Conservation (phyloP, 75 land plant genomes). For the Pinus taeda region DNA sequence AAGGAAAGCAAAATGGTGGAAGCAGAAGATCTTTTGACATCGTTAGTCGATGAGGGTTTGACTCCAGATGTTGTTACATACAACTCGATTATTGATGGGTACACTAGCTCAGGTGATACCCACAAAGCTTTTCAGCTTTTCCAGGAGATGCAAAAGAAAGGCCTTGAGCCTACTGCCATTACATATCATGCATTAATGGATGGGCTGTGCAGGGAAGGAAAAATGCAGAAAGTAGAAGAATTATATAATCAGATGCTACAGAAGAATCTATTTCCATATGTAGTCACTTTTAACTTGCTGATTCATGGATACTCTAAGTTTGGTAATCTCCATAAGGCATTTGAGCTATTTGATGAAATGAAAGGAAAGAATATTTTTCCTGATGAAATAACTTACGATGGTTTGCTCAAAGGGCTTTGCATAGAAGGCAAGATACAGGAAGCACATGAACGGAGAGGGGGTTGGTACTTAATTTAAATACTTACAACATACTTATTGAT, state of each 20-base stretch:
- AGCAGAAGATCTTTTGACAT: slow-evolving; percentile 43
- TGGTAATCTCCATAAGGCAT: slow-evolving; percentile 49
- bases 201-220: slow-evolving; percentile 29
- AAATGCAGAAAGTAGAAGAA: slow-evolving; percentile 25
- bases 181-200: slow-evolving; percentile 47
- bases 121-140: slow-evolving; percentile 33
- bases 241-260: slow-evolving; percentile 32
- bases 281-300: slow-evolving; percentile 40
- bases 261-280: slow-evolving; percentile 28
- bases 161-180: slow-evolving; percentile 31
- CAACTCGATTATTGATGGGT: slow-evolving; percentile 55
- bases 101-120: slow-evolving; percentile 22
- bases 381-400: slow-evolving; percentile 52
- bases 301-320: slow-evolving; percentile 48
- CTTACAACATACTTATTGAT: slow-evolving; percentile 42
- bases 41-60: slow-evolving; percentile 26
- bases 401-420: slow-evolving; percentile 35
- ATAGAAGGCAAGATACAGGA: slow-evolving; percentile 41
- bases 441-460: slow-evolving; percentile 31
- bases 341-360: slow-evolving; percentile 47
- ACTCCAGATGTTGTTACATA: slow-evolving; percentile 49
- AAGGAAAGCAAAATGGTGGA: slow-evolving; percentile 29
- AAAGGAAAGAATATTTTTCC: slow-evolving; percentile 30
- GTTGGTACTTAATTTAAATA: slow-evolving; percentile 19
- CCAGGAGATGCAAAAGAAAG: slow-evolving; percentile 28